A percentile compares a stretch with the other conserved stretches of the same genome.
Evolutionary conservation across 805 yeast genomes (phyloP).

Genomic region (Sugiyamaella chiloensis): DNA sequence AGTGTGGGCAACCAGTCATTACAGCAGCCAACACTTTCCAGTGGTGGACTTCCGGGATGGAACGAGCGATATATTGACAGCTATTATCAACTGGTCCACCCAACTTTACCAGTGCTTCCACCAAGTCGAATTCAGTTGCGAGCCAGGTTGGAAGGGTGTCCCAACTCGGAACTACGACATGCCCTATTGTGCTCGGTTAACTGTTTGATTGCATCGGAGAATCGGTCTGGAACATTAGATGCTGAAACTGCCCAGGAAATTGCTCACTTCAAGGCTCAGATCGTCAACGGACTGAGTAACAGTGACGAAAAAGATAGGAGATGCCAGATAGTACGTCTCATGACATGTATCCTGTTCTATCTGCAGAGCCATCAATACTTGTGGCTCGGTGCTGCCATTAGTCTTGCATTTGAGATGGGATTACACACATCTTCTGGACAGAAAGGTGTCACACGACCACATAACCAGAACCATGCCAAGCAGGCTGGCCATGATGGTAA

Average conservation of each 20-base stretch:
- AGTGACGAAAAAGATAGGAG: constrained; percentile 11
- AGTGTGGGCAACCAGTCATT: background rate
- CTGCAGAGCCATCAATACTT: constrained; percentile 30
- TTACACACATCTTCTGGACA: constrained; percentile 10
- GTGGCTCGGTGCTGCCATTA: constrained; percentile 39
- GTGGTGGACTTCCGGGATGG: constrained; percentile 20
- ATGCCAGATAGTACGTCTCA: constrained; percentile 29
- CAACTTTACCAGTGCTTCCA: constrained; percentile 38
- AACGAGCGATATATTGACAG: constrained; percentile 33
- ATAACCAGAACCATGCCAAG: background rate
- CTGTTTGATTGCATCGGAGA: constrained; percentile 8
- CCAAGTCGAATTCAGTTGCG: constrained; percentile 33
- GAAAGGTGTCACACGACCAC: background rate
- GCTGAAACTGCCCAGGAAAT: constrained; percentile 8
- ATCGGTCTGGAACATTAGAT: constrained; percentile 14
- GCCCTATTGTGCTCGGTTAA: constrained; percentile 25
- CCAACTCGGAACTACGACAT: constrained; percentile 27
- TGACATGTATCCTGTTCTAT: constrained; percentile 35
- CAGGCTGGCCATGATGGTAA: constrained; percentile 1
- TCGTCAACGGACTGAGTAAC: constrained; percentile 11
- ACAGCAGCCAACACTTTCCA: background rate
- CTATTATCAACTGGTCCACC: constrained; percentile 38
- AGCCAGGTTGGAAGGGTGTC: constrained; percentile 28
- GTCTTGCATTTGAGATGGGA: constrained; percentile 25
- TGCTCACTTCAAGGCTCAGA: constrained; percentile 8